These are phyloP conservation scores for Neurospora sp. DNA, from an alignment of 2,329 filamentous ascomycete species.

Conservation along the genomic window DNA sequence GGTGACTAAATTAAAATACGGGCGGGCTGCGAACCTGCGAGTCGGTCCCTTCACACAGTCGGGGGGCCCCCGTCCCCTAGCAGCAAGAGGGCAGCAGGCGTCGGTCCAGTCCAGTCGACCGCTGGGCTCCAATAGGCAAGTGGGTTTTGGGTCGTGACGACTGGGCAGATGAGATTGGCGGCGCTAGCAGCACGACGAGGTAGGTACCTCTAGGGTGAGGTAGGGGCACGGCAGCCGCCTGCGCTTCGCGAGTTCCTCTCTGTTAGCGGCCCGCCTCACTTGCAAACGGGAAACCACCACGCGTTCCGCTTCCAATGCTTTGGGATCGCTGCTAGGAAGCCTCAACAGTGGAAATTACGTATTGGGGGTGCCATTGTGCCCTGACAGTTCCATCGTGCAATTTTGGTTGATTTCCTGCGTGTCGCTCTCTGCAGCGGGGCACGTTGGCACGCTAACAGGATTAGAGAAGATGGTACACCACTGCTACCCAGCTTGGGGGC, in stretches of 20 bases:
- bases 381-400: neutral
- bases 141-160: neutral
- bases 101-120: neutral
- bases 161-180: constrained; percentile 13
- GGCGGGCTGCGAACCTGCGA: neutral
- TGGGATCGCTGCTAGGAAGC: neutral
- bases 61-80: neutral
- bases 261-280: neutral
- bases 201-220: neutral
- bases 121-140: neutral
- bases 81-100: neutral
- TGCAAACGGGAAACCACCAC: neutral
- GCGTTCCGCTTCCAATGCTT: neutral
- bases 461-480: neutral
- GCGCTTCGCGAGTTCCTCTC: neutral
- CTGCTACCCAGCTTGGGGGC: neutral
- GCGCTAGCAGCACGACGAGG: constrained; percentile 4
- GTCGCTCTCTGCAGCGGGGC: neutral
- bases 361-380: neutral
- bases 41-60: neutral
- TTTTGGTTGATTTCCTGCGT: neutral
- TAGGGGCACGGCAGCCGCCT: neutral
- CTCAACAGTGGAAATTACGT: neutral
- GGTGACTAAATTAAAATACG: constrained; percentile 18
- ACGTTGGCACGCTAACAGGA: neutral